Conservation (phyloP, 257 asterid species). For the Solanum ossicruentum region DNA sequence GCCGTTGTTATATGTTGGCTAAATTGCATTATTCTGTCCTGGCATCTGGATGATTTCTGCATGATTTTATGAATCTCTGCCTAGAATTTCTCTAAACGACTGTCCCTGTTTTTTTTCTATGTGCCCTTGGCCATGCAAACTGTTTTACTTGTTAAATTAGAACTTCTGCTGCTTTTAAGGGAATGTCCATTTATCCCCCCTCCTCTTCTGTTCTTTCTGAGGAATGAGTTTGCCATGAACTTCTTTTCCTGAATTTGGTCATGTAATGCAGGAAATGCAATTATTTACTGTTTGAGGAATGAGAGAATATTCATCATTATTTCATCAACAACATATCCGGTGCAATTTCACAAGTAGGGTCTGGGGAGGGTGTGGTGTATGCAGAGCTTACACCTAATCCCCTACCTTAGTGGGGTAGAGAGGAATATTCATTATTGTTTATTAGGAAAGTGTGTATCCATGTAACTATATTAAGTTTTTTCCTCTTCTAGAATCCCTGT, state of each 20-base stretch:
- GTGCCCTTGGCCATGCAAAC: background rate
- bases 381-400: background rate
- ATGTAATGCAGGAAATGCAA: background rate
- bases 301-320: background rate
- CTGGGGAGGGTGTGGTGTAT: background rate
- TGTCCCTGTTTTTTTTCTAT: background rate
- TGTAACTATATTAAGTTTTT: background rate
- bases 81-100: background rate
- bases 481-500: background rate
- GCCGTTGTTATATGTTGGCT: background rate
- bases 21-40: background rate
- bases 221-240: background rate
- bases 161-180: background rate
- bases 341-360: background rate
- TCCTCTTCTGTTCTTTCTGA: background rate
- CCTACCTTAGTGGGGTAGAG: background rate
- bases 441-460: background rate
- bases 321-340: background rate
- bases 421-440: background rate
- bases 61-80: background rate
- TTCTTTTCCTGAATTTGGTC: background rate
- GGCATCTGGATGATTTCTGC: background rate
- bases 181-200: background rate
- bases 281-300: background rate
- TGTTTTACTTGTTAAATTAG: background rate